phyloP scores from a whole-genome alignment of 768 basidiomycete species.

The Termitomyces sp. region DNA sequence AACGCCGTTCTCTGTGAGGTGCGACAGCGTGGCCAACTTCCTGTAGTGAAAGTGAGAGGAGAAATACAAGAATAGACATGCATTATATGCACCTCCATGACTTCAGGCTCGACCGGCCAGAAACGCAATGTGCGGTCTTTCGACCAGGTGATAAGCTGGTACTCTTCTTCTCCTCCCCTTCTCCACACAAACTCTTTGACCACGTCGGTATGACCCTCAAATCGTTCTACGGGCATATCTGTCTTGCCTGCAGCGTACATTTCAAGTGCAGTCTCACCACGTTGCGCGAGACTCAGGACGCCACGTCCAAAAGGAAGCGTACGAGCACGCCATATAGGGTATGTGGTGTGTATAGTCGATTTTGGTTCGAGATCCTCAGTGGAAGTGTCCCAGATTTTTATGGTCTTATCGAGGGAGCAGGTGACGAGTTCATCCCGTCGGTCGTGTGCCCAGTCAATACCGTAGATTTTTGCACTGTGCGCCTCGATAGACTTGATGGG shows the following conservation, averaged over 20 bases:
- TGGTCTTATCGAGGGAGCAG: conserved; percentile 90
- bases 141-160: conserved; percentile 65
- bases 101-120: conserved; percentile 77
- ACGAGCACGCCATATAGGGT: conserved; percentile 94
- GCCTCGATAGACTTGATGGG: conserved; percentile 72
- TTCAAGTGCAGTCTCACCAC: conserved; percentile 78
- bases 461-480: conserved; percentile 91
- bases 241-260: conserved; percentile 58
- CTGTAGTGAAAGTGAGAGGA: conserved; percentile 25
- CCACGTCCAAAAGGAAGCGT: conserved; percentile 91
- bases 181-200: conserved; percentile 99
- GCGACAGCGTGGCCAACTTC: conserved; percentile 43
- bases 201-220: conserved; percentile 87
- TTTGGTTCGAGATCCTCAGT: conserved; percentile 30
- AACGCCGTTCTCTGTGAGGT: conserved; percentile 26
- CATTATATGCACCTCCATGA: conserved; percentile 50
- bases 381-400: conserved; percentile 76
- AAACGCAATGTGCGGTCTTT: conserved; percentile 89
- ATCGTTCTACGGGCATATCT: conserved; percentile 58
- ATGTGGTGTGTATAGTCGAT: conserved; percentile 60
- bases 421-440: conserved; percentile 79
- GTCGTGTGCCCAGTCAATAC: conserved; percentile 91
- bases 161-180: conserved; percentile 51
- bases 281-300: conserved; percentile 81
- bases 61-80: not conserved